Evolutionary conservation across 345 rosid species (phyloP).

Genomic region (Theobroma cacao): DNA sequence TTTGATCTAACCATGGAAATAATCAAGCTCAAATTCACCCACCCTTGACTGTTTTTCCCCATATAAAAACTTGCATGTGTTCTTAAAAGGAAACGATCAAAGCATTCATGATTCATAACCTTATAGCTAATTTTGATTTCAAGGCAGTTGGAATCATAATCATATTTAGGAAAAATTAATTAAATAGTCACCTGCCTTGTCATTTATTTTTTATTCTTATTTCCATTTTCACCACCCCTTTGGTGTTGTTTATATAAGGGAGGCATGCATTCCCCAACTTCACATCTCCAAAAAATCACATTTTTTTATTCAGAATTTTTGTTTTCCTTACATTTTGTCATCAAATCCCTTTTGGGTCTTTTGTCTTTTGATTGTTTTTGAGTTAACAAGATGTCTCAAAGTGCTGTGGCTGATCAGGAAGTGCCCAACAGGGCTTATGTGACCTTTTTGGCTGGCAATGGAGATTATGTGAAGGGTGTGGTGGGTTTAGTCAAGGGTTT

Average conservation of each 20-base stretch:
- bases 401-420: not conserved
- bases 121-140: too few species aligned
- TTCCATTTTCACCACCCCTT: not conserved
- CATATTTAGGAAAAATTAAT: not conserved
- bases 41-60: not conserved
- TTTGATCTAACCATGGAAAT: not conserved
- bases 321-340: too few species aligned
- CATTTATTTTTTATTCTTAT: not conserved
- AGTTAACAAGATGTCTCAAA: conserved; percentile 18
- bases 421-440: conserved; percentile 37
- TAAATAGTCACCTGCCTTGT: not conserved
- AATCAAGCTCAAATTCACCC: not conserved
- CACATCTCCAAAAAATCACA: not conserved
- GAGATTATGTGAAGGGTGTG: conserved; percentile 65
- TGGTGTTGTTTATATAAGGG: not conserved
- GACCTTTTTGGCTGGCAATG: conserved; percentile 59
- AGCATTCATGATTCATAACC: too few species aligned
- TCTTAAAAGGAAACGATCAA: too few species aligned
- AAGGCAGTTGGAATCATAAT: too few species aligned
- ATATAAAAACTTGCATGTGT: not conserved
- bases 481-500: conserved; percentile 66
- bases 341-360: not conserved
- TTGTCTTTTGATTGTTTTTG: not conserved
- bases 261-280: not conserved
- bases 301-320: not conserved